phyloP scores from a whole-genome alignment of 208 protist genomes.

The Leptomonas pyrrhocoris region DNA sequence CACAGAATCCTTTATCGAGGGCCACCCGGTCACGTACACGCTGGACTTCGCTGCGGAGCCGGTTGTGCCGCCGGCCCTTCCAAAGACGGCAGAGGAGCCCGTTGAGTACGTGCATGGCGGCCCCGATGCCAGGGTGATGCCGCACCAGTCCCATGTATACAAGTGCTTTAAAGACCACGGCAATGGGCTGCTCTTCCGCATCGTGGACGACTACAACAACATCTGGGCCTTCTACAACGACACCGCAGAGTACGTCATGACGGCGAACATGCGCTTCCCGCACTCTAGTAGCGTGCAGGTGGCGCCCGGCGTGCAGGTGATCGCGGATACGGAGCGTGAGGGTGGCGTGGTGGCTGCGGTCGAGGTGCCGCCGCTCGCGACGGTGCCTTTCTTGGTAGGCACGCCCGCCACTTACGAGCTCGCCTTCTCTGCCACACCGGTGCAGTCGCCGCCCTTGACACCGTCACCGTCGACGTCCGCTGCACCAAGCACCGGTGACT shows the following conservation, averaged over 20 bases:
- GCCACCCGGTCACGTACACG: conserved; percentile 51
- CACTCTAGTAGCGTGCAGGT: conserved; percentile 28
- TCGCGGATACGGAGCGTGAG: conserved; percentile 31
- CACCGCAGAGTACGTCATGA: conserved; percentile 75
- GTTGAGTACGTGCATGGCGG: conserved; percentile 56
- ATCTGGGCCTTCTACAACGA: conserved; percentile 90
- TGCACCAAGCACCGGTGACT: neutral
- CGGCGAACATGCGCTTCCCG: conserved; percentile 56
- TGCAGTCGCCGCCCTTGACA: conserved; percentile 28
- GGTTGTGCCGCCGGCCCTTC: conserved; percentile 12
- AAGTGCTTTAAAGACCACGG: conserved; percentile 75
- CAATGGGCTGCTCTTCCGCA: conserved; percentile 84
- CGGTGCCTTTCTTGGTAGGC: conserved; percentile 65
- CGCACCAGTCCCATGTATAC: conserved; percentile 52
- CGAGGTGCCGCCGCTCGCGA: conserved; percentile 59
- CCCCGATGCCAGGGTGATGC: conserved; percentile 63
- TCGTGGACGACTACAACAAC: conserved; percentile 62
- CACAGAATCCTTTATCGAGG: conserved; percentile 68
- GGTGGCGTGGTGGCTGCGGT: conserved; percentile 56
- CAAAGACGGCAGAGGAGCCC: conserved; percentile 3
- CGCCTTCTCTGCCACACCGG: conserved; percentile 50
- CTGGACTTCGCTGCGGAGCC: conserved; percentile 73
- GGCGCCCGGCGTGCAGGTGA: conserved; percentile 38
- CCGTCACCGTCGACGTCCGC: neutral
- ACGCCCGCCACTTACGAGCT: conserved; percentile 52